Evolutionary conservation across 2,329 filamentous ascomycete genomes (phyloP).

Genomic region (Elsinoe perseae): DNA sequence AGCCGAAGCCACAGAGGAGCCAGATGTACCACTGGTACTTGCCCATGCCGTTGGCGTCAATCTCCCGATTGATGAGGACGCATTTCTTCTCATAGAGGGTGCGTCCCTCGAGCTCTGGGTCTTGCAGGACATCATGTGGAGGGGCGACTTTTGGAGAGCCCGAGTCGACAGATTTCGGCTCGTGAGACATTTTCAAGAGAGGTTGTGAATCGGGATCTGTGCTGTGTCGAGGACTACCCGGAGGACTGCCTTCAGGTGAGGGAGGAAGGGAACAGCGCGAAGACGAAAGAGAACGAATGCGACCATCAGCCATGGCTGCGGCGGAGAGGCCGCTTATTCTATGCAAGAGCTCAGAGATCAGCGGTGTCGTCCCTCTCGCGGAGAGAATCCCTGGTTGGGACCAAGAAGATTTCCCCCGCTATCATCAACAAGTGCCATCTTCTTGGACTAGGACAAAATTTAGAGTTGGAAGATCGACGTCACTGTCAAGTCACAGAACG

Average conservation of each 20-base stretch:
- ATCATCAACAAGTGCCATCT: too few species aligned
- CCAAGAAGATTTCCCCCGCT: neutral
- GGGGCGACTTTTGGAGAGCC: neutral
- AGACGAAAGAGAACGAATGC: neutral
- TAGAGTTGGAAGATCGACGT: neutral
- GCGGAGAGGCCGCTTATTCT: neutral
- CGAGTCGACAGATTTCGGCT: slow-evolving; percentile 8
- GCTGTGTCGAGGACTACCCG: neutral
- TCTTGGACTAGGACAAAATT: too few species aligned
- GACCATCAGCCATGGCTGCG: neutral
- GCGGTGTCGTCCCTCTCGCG: neutral
- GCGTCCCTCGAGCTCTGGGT: slow-evolving; percentile 24
- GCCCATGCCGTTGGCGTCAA: slow-evolving; percentile 48
- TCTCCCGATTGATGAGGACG: slow-evolving; percentile 40
- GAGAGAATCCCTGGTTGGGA: neutral
- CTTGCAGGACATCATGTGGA: neutral
- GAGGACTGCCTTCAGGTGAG: neutral
- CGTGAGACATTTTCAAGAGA: slow-evolving; percentile 9
- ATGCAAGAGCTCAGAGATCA: slow-evolving; percentile 7
- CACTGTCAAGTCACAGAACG: neutral
- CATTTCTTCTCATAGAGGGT: slow-evolving; percentile 39
- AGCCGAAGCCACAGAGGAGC: slow-evolving; percentile 48
- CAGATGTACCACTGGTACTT: slow-evolving; percentile 46
- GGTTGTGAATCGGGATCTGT: neutral
- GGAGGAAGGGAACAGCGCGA: neutral